Conservation (phyloP, 306 rosid genomes). For the Fragaria ananassa region DNA sequence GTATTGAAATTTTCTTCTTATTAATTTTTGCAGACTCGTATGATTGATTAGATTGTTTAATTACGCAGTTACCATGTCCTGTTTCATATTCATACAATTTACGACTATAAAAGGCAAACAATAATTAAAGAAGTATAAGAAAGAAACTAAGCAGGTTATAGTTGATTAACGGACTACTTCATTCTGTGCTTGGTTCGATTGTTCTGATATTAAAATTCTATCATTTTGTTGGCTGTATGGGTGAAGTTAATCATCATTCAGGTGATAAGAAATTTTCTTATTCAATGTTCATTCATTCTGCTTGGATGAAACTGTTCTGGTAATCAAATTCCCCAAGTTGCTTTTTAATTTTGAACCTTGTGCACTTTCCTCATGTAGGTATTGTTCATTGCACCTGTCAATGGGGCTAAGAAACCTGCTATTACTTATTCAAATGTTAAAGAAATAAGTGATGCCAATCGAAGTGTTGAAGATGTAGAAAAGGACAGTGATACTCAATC, state of each 20-base stretch:
- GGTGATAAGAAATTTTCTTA: not conserved
- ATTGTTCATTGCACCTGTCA: slow-evolving; percentile 67
- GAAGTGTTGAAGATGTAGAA: slow-evolving; percentile 42
- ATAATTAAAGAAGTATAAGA: not conserved
- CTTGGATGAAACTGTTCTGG: not conserved
- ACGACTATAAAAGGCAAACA: not conserved
- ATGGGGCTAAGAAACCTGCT: slow-evolving; percentile 33
- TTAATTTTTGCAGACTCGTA: not conserved
- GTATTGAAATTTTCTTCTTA: not conserved
- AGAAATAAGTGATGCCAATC: slow-evolving; percentile 38
- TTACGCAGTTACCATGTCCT: not conserved
- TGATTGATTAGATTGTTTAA: not conserved
- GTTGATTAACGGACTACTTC: not conserved
- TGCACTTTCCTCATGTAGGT: slow-evolving; percentile 50
- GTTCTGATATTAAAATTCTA: not conserved
- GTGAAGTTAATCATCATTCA: not conserved
- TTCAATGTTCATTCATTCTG: not conserved
- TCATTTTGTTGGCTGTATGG: not conserved
- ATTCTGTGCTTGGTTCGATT: not conserved
- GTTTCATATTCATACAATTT: not conserved
- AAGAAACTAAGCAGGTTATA: not conserved
- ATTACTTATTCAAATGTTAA: slow-evolving; percentile 26
- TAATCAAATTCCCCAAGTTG: not conserved
- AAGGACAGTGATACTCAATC: slow-evolving; percentile 28
- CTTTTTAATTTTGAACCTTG: slow-evolving; percentile 6